Conservation (phyloP, 768 basidiomycete genomes). For the Lentinus brumalis region DNA sequence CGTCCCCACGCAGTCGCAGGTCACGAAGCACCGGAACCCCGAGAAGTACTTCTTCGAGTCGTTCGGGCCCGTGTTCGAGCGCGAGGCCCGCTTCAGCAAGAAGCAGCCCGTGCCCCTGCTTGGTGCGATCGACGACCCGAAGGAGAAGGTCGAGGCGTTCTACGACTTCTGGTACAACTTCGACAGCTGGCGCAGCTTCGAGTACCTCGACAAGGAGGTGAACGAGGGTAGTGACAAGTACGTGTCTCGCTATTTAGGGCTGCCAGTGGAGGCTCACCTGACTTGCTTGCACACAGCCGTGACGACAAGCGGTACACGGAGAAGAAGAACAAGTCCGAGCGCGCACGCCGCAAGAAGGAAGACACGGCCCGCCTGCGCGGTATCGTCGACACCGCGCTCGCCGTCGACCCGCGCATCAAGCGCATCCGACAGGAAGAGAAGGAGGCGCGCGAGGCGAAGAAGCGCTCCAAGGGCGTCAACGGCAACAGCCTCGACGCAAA, state of each 20-base stretch:
- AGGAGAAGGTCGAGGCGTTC: slow-evolving; percentile 86
- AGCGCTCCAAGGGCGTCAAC: slow-evolving; percentile 54
- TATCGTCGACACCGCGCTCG: slow-evolving; percentile 84
- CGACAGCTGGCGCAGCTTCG: slow-evolving; percentile 97
- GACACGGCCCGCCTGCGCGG: slow-evolving; percentile 87
- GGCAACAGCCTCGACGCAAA: slow-evolving; percentile 55
- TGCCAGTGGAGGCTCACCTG: too few relatives aligned
- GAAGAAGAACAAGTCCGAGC: slow-evolving; percentile 99
- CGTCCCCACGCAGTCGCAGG: slow-evolving; percentile 62
- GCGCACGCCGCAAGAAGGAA: slow-evolving; percentile 95
- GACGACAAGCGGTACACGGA: slow-evolving; percentile 99
- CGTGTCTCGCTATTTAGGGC: slow-evolving; percentile 28
- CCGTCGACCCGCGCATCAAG: slow-evolving; percentile 92
- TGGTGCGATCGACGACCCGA: slow-evolving; percentile 68
- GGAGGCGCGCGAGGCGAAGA: slow-evolving; percentile 90
- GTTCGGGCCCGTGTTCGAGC: slow-evolving; percentile 83
- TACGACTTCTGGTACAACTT: slow-evolving; percentile 99
- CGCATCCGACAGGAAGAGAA: slow-evolving; percentile 97
- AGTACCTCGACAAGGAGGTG: slow-evolving; percentile 97
- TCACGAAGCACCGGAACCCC: slow-evolving; percentile 50
- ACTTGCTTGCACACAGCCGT: slow-evolving; percentile 52
- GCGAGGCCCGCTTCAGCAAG: slow-evolving; percentile 92
- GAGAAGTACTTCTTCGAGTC: slow-evolving; percentile 69
- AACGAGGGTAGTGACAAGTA: slow-evolving; percentile 97
- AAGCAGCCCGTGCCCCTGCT: slow-evolving; percentile 81